Conservation (phyloP, 306 rosid genomes). For the Castanospermum australe region DNA sequence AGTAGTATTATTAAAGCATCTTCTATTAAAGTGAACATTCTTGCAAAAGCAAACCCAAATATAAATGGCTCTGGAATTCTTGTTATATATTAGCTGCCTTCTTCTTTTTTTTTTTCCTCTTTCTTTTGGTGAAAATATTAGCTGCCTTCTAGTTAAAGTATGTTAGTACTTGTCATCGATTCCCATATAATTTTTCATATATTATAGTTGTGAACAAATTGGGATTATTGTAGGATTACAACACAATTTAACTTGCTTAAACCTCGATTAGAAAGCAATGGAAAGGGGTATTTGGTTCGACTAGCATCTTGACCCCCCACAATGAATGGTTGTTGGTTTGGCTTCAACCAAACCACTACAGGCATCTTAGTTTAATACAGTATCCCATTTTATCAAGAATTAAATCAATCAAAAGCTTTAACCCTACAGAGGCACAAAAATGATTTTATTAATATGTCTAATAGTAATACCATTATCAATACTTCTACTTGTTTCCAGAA, state of each 20-base stretch:
- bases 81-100: neutral
- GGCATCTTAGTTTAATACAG: neutral
- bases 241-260: neutral
- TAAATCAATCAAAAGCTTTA: neutral
- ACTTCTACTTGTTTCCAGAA: too few species aligned
- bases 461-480: neutral
- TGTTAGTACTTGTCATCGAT: neutral
- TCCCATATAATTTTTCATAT: neutral
- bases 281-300: neutral
- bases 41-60: neutral
- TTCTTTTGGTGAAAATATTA: neutral
- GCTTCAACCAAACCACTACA: neutral
- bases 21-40: neutral
- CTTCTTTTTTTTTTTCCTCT: neutral
- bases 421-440: neutral
- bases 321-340: neutral
- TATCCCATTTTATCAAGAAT: neutral
- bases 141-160: neutral
- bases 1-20: constrained; percentile 14
- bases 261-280: neutral
- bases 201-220: neutral
- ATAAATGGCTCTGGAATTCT: neutral
- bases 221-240: neutral
- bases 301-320: neutral
- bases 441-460: neutral